A percentile compares a stretch with the other conserved stretches of the same genome.
Conservation (phyloP, 2,329 filamentous ascomycete genomes). For the Nannizziopsis barbatae region DNA sequence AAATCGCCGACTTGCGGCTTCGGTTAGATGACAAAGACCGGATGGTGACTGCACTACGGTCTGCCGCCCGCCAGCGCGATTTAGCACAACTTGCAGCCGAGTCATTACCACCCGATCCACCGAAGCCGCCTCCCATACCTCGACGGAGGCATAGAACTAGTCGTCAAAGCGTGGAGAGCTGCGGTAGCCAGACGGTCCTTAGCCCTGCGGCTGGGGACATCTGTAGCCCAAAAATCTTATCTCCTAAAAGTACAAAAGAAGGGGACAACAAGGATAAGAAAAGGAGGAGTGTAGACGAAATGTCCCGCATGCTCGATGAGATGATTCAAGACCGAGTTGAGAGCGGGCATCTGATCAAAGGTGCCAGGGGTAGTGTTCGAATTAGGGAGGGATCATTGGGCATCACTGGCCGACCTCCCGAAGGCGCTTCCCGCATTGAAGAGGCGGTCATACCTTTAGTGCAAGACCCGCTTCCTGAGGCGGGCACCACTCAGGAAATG, state of each 20-base stretch:
- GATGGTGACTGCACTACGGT: slow-evolving; percentile 79
- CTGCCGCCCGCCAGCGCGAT: slow-evolving; percentile 74
- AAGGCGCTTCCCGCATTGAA: slow-evolving; percentile 20
- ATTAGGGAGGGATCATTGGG: slow-evolving; percentile 23
- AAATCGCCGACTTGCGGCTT: slow-evolving; percentile 82
- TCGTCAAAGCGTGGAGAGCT: slow-evolving; percentile 24
- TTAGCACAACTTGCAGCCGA: slow-evolving; percentile 52
- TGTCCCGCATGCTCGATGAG: slow-evolving; percentile 86
- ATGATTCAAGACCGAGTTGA: slow-evolving; percentile 90
- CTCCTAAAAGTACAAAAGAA: slow-evolving; percentile 16
- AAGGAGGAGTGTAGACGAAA: slow-evolving; percentile 69
- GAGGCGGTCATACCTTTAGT: slow-evolving; percentile 17
- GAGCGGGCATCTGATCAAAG: slow-evolving; percentile 57
- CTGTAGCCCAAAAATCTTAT: slow-evolving; percentile 25
- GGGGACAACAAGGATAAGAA: slow-evolving; percentile 41
- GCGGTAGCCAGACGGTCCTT: slow-evolving; percentile 21
- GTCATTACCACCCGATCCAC: slow-evolving; percentile 23
- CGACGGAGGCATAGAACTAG: slow-evolving; percentile 13
- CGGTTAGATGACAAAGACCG: slow-evolving; percentile 88
- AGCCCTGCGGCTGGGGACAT: slow-evolving; percentile 6
- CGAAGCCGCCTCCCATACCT: slow-evolving; percentile 14
- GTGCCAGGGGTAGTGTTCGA: slow-evolving; percentile 55
- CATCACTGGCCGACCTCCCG: not conserved
- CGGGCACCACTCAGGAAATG: too few species aligned
- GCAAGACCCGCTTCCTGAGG: not conserved